Conservation (phyloP, 2,329 filamentous ascomycete species). For the Aspergillus ibericus region DNA sequence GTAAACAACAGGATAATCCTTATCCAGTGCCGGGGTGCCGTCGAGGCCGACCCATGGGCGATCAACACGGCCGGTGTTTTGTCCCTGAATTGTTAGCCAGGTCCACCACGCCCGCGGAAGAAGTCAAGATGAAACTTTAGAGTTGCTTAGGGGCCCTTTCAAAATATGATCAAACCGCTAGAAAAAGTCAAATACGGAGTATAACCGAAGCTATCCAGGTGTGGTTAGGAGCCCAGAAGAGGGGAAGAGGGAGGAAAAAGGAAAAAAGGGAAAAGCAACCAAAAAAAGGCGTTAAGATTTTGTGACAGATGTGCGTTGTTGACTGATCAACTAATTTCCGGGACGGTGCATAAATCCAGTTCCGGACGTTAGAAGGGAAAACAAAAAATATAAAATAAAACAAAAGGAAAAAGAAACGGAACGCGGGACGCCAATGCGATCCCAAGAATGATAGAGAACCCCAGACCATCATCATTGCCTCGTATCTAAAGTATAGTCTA, state of each 20-base stretch:
- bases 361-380: not conserved
- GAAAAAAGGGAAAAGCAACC: not conserved
- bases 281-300: slow-evolving; percentile 4
- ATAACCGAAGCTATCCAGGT: not conserved
- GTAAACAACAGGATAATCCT: slow-evolving; percentile 12
- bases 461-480: not conserved
- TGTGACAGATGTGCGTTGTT: slow-evolving; percentile 8
- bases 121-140: slow-evolving; percentile 10
- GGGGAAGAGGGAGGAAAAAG: not conserved
- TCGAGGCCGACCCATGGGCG: slow-evolving; percentile 18
- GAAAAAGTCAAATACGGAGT: not conserved
- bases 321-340: slow-evolving; percentile 6
- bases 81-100: slow-evolving; percentile 7
- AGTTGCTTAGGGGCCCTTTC: not conserved
- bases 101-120: slow-evolving; percentile 3
- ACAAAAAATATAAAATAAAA: not conserved
- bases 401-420: not conserved
- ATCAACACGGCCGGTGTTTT: slow-evolving; percentile 20
- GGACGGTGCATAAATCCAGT: not conserved
- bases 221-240: not conserved
- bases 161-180: not conserved
- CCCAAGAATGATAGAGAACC: not conserved
- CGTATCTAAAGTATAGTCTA: not conserved
- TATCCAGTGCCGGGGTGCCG: not conserved
- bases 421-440: not conserved